Percentiles rank a stretch among this genome's conserved stretches.
Conservation (phyloP, 768 basidiomycete genomes). For the Amanita phalloides region DNA sequence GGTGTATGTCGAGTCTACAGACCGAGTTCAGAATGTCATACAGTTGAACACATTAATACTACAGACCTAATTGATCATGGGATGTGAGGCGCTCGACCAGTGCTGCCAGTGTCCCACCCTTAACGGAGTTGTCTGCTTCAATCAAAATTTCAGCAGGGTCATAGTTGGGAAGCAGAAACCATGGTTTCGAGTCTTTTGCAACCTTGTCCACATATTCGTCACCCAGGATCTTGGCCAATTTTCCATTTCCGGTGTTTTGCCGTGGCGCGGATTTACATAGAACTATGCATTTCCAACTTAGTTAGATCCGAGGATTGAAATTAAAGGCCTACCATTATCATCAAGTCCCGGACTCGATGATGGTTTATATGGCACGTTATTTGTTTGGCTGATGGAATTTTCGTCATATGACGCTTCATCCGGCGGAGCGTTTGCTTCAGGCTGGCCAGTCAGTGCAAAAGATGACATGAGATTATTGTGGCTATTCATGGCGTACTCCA, state of each 20-base stretch:
- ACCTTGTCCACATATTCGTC: constrained; percentile 33
- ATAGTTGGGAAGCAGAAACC: constrained; percentile 82
- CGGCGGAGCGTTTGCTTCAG: not conserved
- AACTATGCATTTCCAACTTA: constrained; percentile 5
- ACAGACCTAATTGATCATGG: constrained; percentile 78
- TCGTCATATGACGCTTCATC: not conserved
- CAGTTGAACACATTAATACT: not conserved
- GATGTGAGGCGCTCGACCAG: constrained; percentile 85
- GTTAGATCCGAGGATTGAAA: not conserved
- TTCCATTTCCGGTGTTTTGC: constrained; percentile 28
- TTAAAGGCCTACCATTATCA: constrained; percentile 26
- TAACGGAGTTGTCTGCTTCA: constrained; percentile 74
- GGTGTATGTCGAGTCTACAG: constrained; percentile 64
- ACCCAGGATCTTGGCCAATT: constrained; percentile 64
- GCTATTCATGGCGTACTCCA: constrained; percentile 39
- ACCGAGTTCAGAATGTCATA: constrained; percentile 1
- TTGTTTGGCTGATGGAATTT: not conserved
- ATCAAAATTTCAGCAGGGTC: constrained; percentile 72
- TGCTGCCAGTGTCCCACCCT: constrained; percentile 79
- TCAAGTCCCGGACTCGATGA: constrained; percentile 15
- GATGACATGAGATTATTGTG: not conserved
- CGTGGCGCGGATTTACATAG: constrained; percentile 21
- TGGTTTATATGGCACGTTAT: not conserved
- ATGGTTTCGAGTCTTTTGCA: constrained; percentile 45
- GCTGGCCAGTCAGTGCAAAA: not conserved